Base-by-base conservation (phyloP, 352 stramenopile species). In the Thalassiosira delicatula region DNA sequence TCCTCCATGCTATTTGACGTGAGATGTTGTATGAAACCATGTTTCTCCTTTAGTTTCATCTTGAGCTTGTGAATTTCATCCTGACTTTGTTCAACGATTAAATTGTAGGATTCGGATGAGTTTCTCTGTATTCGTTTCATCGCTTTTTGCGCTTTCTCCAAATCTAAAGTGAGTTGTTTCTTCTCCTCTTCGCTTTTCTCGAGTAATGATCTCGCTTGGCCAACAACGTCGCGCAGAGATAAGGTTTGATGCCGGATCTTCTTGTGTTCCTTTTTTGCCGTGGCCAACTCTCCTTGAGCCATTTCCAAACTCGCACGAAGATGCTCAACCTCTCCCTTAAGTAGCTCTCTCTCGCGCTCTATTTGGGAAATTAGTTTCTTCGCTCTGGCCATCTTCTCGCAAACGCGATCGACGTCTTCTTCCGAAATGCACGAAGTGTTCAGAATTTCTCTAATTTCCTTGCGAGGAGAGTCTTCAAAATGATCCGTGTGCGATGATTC, bases 261-360 rank as follows among this genome's bases (percentile, higher is more conserved):
- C 3, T 35, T 56, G 23, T 33, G 68, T 32, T 79, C 62, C 51
- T 76, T 62, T 32, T 74, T 84, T 12, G 32, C 51, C 23, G 33
- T 44, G 2, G 35, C 44, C 27, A 84, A 54, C 40, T 80, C 77
- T 59, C 53, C 30, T 42, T 51, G 46, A 70, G 77, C 53, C 19
- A 32, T 44, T 72, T 79, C 61, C 54, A 84, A 62, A 32, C 59
- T 32, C 60, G 21, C 49, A 60, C 59, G 62, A 0, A 83, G 65
- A 35, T 69, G 54, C 59, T 84, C 79, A 2, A 87, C 70, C 71
- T 87, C 80, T 57, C 79, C 63, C 33, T 80, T 77, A 0, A 87
- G 63, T 23, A 71, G 49, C 14, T 73, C 70, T 61, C 76, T 76
- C 57, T 87, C 80, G 42, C 63, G 5, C 44, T 83, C 62, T 51